Percentiles rank a stretch among this genome's conserved stretches.
phyloP scores from a whole-genome alignment of 1,284 basidiomycete genomes.

The Cryptococcus amylolentus region DNA sequence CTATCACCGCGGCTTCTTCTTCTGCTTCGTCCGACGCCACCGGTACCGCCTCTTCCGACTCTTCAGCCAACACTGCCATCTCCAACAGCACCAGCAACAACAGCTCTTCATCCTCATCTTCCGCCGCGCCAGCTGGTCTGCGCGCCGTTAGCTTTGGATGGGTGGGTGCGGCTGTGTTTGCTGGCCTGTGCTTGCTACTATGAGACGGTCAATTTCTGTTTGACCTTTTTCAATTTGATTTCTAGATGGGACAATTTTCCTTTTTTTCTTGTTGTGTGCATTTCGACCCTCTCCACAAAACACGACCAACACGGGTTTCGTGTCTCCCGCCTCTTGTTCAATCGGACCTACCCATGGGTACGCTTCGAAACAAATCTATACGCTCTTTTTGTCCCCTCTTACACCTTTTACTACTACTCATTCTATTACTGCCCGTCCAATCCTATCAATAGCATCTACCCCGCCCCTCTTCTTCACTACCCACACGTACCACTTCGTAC shows the following conservation, averaged over 20 bases:
- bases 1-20: neutral
- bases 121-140: slow-evolving; percentile 1
- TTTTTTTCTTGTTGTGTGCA: neutral
- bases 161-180: neutral
- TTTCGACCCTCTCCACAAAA: neutral
- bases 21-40: neutral
- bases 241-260: neutral
- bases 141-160: neutral
- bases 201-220: neutral
- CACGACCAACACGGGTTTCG: neutral
- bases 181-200: neutral
- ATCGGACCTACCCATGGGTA: too few species aligned
- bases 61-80: neutral
- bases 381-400: too few species aligned
- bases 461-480: too few species aligned
- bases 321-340: neutral
- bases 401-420: too few species aligned
- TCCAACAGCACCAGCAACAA: neutral
- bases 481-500: too few species aligned
- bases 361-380: too few species aligned
- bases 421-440: too few species aligned
- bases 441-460: too few species aligned
- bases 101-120: neutral
- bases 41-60: neutral
- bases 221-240: neutral